These are phyloP conservation scores for Salicornia ramosissima DNA, from an alignment of 148 eudicot species.

Conservation along the genomic window DNA sequence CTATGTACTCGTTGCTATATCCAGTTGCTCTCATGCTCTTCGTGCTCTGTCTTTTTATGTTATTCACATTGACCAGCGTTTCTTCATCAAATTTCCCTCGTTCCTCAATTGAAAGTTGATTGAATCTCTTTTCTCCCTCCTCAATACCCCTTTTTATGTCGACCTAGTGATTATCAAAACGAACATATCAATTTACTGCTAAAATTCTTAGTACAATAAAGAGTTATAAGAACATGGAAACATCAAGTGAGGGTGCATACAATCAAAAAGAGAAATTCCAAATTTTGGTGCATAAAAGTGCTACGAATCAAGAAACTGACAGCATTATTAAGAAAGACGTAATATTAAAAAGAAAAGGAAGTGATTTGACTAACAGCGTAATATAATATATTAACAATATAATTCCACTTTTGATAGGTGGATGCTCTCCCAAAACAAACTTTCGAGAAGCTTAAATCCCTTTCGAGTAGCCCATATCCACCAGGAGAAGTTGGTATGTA, in stretches of 20 bases:
- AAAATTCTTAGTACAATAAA: background rate
- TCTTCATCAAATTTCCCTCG: constrained; percentile 96
- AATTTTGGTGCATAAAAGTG: background rate
- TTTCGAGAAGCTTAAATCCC: too few relatives aligned
- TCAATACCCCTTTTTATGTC: constrained; percentile 74
- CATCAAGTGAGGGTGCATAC: background rate
- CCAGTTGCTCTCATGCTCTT: constrained; percentile 55
- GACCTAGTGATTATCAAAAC: constrained; percentile 38
- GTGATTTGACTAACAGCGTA: too few relatives aligned
- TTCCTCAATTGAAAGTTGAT: constrained; percentile 88
- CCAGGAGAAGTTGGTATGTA: too few relatives aligned
- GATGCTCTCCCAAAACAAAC: too few relatives aligned
- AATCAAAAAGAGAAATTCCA: background rate
- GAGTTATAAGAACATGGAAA: background rate
- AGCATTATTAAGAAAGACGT: too few relatives aligned
- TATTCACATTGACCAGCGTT: constrained; percentile 90
- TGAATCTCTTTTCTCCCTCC: constrained; percentile 81
- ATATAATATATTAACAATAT: too few relatives aligned
- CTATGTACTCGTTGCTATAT: constrained; percentile 92
- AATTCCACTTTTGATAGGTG: too few relatives aligned
- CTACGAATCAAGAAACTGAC: too few relatives aligned
- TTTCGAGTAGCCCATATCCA: too few relatives aligned
- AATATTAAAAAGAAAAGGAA: too few relatives aligned
- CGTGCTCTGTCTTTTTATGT: constrained; percentile 60
- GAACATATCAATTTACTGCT: background rate